Evolutionary conservation across 1,139 yeast species (phyloP), one percentile per base, ranked within the genome.

Genomic region (Casaregolazyma suthepensis): DNA sequence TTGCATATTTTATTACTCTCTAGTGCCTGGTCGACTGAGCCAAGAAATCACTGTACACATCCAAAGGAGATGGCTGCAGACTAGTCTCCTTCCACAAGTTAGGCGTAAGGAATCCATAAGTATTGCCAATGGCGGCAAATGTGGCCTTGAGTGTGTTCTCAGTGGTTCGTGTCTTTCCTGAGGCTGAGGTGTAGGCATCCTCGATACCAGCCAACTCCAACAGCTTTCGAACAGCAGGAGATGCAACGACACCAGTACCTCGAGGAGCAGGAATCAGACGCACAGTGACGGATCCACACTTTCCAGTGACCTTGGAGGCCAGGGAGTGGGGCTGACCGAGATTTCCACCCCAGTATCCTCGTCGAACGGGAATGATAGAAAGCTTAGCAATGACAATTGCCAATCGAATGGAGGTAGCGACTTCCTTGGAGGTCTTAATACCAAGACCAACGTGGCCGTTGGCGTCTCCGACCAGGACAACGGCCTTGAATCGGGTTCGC

Each of bases 391-490:
- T 91, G 82, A 89, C 84, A 82, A 93, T 91, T 71, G 99, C 99
- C 70, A 98, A 96, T 81, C 96, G 90, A 82, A 93, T 93, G 75
- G 99, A 98, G 71, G 97, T 90, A 71, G 99, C 99, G 72, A 93
- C 98, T 83, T 94, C 99, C 90, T 93, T 93, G 72, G 99, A 96
- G 78, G 98, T 91, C 90, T 94, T 94, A 82, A 94, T 91, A 83
- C 99, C 99, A 76, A 93, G 87, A 87, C 99, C 99, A 81, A 93
- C 96, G 85, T 94, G 99, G 78, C 99, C 99, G 89, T 90, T 89
- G 72, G 91, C 81, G 83, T 94, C 99, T 84, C 99, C 99, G 76
- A 93, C 90, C 75, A 93, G 91, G 75, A 94, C 98, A 75, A 93
- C 96, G 77, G 98, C 99, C 94, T 94, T 94, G 87, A 93, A 91